phyloP scores from a whole-genome alignment of 495 filamentous ascomycete species.

The Rhypophila decipiens region DNA sequence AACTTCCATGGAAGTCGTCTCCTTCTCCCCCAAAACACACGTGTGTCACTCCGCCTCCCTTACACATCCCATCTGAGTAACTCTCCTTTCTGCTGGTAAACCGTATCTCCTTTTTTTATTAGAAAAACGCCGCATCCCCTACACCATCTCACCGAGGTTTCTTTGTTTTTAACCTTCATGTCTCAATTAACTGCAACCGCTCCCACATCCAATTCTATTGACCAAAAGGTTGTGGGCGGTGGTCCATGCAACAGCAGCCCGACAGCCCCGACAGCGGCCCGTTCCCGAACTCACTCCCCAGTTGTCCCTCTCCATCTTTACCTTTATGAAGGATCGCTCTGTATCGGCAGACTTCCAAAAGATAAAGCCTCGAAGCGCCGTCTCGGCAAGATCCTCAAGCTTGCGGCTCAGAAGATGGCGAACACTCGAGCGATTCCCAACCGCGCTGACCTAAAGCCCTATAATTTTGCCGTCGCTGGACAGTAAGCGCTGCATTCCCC shows the following conservation, averaged over 20 bases:
- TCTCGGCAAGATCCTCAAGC: not conserved
- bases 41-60: not conserved
- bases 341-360: not conserved
- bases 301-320: not conserved
- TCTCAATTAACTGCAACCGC: constrained; percentile 2
- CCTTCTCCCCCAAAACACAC: too few species aligned
- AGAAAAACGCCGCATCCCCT: not conserved
- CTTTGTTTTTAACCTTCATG: not conserved
- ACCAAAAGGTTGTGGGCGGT: too few species aligned
- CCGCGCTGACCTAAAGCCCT: constrained; percentile 57
- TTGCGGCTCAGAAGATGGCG: constrained; percentile 19
- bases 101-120: too few species aligned
- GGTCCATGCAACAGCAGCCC: not conserved
- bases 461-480: constrained; percentile 81
- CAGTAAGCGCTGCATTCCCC: constrained; percentile 61
- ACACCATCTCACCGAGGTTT: not conserved
- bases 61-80: not conserved
- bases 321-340: not conserved
- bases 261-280: not conserved
- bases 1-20: not conserved
- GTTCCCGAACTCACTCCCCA: too few species aligned
- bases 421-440: constrained; percentile 33
- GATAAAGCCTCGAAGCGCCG: not conserved
- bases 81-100: too few species aligned
- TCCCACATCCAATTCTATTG: not conserved